A percentile compares a stretch with the other conserved stretches of the same genome.
phyloP scores from a whole-genome alignment of 164 flowering plant species.

The Annona cherimola region DNA sequence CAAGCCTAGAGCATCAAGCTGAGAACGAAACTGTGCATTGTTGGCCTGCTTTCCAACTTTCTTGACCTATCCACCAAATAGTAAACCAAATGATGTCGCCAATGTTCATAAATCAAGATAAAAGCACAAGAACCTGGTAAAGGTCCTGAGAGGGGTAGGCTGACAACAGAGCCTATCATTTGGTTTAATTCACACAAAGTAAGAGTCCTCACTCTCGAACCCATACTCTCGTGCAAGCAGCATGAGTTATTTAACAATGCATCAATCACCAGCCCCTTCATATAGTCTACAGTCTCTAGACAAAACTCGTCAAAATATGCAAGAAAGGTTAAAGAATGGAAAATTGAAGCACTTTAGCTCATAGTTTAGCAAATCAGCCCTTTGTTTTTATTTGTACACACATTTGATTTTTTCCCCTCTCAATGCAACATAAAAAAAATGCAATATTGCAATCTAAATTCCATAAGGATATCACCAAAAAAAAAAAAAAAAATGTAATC shows the following conservation, averaged over 20 bases:
- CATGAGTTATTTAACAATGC: background rate
- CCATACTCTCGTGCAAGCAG: background rate
- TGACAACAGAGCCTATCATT: background rate
- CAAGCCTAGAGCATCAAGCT: conserved; percentile 70
- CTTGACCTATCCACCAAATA: conserved; percentile 35
- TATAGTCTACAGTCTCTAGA: too few relatives aligned
- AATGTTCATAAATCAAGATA: background rate
- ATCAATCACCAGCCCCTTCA: too few relatives aligned
- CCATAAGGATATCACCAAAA: too few relatives aligned
- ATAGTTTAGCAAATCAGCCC: too few relatives aligned
- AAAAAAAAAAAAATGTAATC: too few relatives aligned
- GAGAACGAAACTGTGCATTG: conserved; percentile 51
- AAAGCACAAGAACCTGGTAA: background rate
- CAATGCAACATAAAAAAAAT: too few relatives aligned
- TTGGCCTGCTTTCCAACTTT: conserved; percentile 57
- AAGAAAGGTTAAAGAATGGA: too few relatives aligned
- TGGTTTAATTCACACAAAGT: background rate
- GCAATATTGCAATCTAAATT: too few relatives aligned
- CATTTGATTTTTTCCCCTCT: too few relatives aligned
- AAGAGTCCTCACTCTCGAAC: background rate
- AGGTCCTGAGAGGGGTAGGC: background rate
- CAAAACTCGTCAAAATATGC: too few relatives aligned
- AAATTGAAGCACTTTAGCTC: too few relatives aligned
- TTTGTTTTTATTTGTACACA: too few relatives aligned
- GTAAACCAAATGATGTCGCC: background rate